Conservation (phyloP, 352 stramenopile species). For the Blastocystis sp. region DNA sequence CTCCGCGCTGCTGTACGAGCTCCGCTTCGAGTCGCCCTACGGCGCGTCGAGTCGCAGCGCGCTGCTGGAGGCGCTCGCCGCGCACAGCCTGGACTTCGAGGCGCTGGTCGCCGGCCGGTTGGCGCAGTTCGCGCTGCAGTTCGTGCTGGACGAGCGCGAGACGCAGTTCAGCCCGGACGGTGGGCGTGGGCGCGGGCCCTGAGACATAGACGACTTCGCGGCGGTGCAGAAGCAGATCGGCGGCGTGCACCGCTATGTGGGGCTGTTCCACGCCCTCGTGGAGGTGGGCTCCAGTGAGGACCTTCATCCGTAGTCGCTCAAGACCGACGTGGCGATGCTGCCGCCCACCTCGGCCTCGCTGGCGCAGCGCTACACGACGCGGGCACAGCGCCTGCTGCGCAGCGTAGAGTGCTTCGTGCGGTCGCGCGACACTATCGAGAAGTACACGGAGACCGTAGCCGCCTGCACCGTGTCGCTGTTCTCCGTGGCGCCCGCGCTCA, state of each 20-base stretch:
- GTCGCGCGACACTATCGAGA: neutral
- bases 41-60: neutral
- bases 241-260: constrained; percentile 20
- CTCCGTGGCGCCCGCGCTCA: constrained; percentile 5
- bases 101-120: neutral
- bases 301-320: neutral
- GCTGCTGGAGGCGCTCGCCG: constrained; percentile 3
- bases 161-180: neutral
- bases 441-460: constrained; percentile 4
- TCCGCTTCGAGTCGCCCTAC: constrained; percentile 28
- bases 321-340: neutral
- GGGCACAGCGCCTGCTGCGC: neutral
- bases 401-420: constrained; percentile 20
- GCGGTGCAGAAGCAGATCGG: constrained; percentile 33
- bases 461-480: constrained; percentile 14
- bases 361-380: neutral
- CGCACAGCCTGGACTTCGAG: neutral
- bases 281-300: neutral
- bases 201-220: constrained; percentile 46
- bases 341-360: neutral
- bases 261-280: neutral
- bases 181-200: neutral
- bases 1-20: neutral
- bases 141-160: constrained; percentile 1
- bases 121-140: constrained; percentile 16